Evolutionary conservation across 768 basidiomycete species (phyloP).

Genomic region (Hypsizygus marmoreus): DNA sequence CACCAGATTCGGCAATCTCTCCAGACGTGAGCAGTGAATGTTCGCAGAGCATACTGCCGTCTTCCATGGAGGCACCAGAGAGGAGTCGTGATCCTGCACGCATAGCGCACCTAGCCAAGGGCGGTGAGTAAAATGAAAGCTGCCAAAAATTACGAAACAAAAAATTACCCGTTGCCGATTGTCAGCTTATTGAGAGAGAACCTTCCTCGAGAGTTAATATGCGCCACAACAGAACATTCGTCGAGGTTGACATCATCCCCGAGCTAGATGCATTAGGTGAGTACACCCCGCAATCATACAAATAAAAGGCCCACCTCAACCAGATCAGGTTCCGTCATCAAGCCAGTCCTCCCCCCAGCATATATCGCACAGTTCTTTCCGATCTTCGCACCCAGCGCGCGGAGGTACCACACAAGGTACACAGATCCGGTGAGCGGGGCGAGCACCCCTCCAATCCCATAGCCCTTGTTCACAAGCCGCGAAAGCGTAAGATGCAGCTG

Average conservation of each 20-base stretch:
- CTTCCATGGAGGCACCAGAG: slow-evolving; percentile 52
- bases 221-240: slow-evolving; percentile 50
- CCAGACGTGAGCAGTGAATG: slow-evolving; percentile 48
- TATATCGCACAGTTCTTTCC: slow-evolving; percentile 41
- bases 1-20: slow-evolving; percentile 42
- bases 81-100: slow-evolving; percentile 46
- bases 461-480: slow-evolving; percentile 38
- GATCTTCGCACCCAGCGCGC: slow-evolving; percentile 44
- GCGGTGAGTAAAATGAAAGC: neutral
- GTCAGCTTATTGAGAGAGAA: slow-evolving; percentile 44
- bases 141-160: slow-evolving; percentile 1
- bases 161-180: slow-evolving; percentile 36
- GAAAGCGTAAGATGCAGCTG: slow-evolving; percentile 44
- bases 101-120: slow-evolving; percentile 36
- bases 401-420: slow-evolving; percentile 47
- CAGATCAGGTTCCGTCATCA: slow-evolving; percentile 52
- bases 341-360: slow-evolving; percentile 39
- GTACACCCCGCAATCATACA: neutral
- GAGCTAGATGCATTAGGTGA: slow-evolving; percentile 23
- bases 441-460: slow-evolving; percentile 44
- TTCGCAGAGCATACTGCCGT: slow-evolving; percentile 47
- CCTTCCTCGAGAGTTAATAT: slow-evolving; percentile 48
- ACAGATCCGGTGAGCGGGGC: slow-evolving; percentile 40
- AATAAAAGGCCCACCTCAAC: slow-evolving; percentile 32
- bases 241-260: slow-evolving; percentile 44